Conservation (phyloP, 805 yeast genomes). For the Isabelozyma heimii region DNA sequence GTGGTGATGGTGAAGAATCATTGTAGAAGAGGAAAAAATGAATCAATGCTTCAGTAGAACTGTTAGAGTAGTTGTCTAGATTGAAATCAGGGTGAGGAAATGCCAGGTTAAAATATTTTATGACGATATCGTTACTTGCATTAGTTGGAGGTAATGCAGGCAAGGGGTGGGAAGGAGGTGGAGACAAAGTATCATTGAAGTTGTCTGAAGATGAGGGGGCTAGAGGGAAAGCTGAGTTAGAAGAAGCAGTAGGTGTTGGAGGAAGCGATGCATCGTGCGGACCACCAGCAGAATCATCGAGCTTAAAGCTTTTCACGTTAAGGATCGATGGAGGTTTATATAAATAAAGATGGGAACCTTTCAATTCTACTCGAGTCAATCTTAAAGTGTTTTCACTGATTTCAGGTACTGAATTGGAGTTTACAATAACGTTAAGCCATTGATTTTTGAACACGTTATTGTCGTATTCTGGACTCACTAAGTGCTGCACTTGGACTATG, state of each 20-base stretch:
- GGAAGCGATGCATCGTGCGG: neutral
- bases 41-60: conserved; percentile 60
- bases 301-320: conserved; percentile 32
- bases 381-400: conserved; percentile 37
- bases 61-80: conserved; percentile 35
- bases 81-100: conserved; percentile 37
- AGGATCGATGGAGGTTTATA: conserved; percentile 56
- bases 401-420: conserved; percentile 28
- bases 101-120: conserved; percentile 22
- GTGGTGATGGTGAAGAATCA: conserved; percentile 1
- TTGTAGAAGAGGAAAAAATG: conserved; percentile 57
- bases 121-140: conserved; percentile 1
- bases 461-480: conserved; percentile 31
- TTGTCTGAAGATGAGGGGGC: neutral
- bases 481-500: neutral
- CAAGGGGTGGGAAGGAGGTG: neutral
- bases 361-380: conserved; percentile 62
- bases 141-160: neutral
- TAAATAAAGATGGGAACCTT: conserved; percentile 63
- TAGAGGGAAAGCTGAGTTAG: neutral
- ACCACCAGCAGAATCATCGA: neutral
- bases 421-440: conserved; percentile 39
- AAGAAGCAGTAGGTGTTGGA: neutral
- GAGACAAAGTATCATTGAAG: neutral
- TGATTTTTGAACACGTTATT: conserved; percentile 23